phyloP scores from a whole-genome alignment of 768 basidiomycete genomes.

The Mycena capillaripes region DNA sequence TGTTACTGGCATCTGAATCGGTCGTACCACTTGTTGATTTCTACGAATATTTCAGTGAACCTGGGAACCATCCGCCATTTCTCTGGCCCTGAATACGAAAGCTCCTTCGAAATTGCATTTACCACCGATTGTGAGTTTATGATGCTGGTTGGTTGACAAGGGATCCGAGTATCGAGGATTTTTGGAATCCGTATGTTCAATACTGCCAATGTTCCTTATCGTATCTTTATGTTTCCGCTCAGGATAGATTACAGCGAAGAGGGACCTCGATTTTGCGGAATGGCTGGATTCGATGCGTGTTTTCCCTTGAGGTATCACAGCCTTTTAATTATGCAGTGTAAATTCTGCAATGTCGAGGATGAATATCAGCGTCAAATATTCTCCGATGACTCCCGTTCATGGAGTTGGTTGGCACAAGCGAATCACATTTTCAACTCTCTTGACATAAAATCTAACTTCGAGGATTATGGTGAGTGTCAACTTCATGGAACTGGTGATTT shows the following conservation, averaged over 20 bases:
- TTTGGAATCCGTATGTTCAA: too few species aligned
- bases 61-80: not conserved
- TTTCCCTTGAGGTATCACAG: too few species aligned
- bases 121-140: too few species aligned
- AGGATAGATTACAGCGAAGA: not conserved
- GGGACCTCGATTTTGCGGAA: not conserved
- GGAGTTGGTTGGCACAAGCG: not conserved
- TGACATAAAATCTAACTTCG: not conserved
- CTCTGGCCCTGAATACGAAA: not conserved
- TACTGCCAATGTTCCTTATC: too few species aligned
- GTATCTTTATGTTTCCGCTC: too few species aligned
- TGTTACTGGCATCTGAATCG: not conserved
- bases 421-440: slow-evolving; percentile 1
- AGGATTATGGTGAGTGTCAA: slow-evolving; percentile 4
- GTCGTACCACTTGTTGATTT: not conserved
- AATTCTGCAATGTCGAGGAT: not conserved
- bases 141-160: not conserved
- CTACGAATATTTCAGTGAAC: not conserved
- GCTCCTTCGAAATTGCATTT: too few species aligned
- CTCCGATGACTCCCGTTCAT: not conserved
- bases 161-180: not conserved
- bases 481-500: not conserved
- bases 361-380: not conserved
- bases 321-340: too few species aligned
- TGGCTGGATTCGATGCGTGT: slow-evolving; percentile 2